Evolutionary conservation across 164 flowering plant genomes (phyloP).

Genomic region (Platanus orientalis): DNA sequence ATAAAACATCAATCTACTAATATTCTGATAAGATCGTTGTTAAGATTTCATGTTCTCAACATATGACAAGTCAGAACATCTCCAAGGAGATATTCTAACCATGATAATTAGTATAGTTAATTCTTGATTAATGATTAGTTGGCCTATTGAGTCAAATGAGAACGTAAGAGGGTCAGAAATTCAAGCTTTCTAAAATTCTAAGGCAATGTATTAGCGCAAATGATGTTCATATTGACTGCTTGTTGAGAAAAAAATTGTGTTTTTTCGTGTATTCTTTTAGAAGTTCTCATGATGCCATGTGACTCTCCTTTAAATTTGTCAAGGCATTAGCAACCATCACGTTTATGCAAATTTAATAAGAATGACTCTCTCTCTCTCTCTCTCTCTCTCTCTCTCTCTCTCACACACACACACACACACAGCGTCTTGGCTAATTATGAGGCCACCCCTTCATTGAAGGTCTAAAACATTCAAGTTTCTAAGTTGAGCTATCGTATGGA

Average conservation of each 20-base stretch:
- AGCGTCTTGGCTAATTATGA: background rate
- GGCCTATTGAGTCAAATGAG: slow-evolving; percentile 12
- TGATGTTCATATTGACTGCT: slow-evolving; percentile 2
- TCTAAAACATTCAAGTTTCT: background rate
- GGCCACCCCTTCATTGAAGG: background rate
- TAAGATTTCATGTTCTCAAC: slow-evolving; percentile 9
- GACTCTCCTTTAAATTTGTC: slow-evolving; percentile 3
- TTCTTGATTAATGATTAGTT: background rate
- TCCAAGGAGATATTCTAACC: slow-evolving; percentile 20
- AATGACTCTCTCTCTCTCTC: background rate
- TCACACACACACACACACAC: too few relatives aligned
- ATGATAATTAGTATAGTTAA: background rate
- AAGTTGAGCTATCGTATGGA: background rate
- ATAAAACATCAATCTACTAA: background rate
- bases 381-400: too few relatives aligned
- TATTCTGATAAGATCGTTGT: background rate
- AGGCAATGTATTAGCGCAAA: slow-evolving; percentile 6
- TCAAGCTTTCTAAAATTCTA: background rate
- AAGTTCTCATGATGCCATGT: slow-evolving; percentile 22
- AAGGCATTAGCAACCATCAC: slow-evolving; percentile 4
- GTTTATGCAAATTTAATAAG: background rate
- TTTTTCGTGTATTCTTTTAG: background rate
- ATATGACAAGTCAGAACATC: slow-evolving; percentile 20
- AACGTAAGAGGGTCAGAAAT: slow-evolving; percentile 9
- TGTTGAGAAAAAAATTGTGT: background rate